phyloP scores from a whole-genome alignment of 805 yeast genomes.

The Wickerhamomyces chambardii region DNA sequence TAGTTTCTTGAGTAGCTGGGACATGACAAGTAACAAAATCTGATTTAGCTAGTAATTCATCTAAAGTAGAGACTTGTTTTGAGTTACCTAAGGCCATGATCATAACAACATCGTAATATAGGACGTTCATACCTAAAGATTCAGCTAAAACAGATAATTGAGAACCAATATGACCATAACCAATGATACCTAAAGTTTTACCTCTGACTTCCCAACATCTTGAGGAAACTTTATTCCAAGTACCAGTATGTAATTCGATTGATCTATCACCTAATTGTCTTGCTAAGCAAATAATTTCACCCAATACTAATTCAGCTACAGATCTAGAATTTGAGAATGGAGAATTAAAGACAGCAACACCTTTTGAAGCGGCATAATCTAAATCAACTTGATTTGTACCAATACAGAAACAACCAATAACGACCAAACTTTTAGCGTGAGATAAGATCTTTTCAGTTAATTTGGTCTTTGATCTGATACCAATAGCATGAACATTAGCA shows the following conservation, averaged over 20 bases:
- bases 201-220: conserved; percentile 99
- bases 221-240: conserved; percentile 94
- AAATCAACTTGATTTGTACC: conserved; percentile 98
- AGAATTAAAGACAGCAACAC: conserved; percentile 96
- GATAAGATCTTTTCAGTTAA: conserved; percentile 69
- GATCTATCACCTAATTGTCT: conserved; percentile 97
- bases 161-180: conserved; percentile 97
- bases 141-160: conserved; percentile 96
- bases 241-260: conserved; percentile 89
- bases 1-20: conserved; percentile 90
- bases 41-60: conserved; percentile 69
- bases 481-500: conserved; percentile 90
- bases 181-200: conserved; percentile 92
- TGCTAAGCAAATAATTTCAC: conserved; percentile 88
- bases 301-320: conserved; percentile 95
- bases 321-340: conserved; percentile 98
- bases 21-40: conserved; percentile 94
- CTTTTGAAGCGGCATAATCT: conserved; percentile 82
- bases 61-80: conserved; percentile 78
- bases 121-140: conserved; percentile 94
- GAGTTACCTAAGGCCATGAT: conserved; percentile 98
- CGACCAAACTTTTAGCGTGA: conserved; percentile 85
- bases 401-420: conserved; percentile 96
- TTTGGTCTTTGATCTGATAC: conserved; percentile 95
- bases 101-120: conserved; percentile 86